Conservation (phyloP, 371 early-diverging fungal species). For the Mortierella sp. region DNA sequence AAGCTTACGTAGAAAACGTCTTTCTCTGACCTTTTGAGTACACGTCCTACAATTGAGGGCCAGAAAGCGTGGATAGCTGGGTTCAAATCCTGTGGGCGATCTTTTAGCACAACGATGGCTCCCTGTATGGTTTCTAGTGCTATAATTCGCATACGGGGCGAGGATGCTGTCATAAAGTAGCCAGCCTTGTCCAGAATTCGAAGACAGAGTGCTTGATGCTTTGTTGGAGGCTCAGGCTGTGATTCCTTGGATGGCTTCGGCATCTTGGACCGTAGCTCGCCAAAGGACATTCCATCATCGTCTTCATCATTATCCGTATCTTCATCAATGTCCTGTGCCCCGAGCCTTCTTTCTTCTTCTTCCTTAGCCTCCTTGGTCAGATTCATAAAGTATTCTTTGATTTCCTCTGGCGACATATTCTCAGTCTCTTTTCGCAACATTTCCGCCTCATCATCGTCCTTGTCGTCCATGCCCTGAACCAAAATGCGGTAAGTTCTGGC, state of each 20-base stretch:
- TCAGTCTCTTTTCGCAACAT: conserved; percentile 20
- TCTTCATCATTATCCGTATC: conserved; percentile 11
- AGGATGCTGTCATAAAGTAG: conserved; percentile 44
- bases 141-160: conserved; percentile 38
- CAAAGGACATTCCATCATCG: conserved; percentile 25
- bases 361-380: conserved; percentile 31
- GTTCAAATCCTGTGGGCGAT: conserved; percentile 41
- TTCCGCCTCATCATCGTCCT: background rate
- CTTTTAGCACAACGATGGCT: conserved; percentile 36
- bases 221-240: conserved; percentile 26
- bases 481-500: conserved; percentile 30
- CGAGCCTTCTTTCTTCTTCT: conserved; percentile 20
- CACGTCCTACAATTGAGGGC: conserved; percentile 45
- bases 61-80: conserved; percentile 45
- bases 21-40: conserved; percentile 32
- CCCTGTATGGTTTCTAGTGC: conserved; percentile 39
- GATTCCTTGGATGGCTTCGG: conserved; percentile 33
- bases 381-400: conserved; percentile 39
- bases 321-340: conserved; percentile 12
- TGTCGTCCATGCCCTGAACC: background rate
- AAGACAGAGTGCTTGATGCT: conserved; percentile 47
- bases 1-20: conserved; percentile 52
- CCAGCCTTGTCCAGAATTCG: conserved; percentile 52
- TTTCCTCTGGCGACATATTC: conserved; percentile 44
- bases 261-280: conserved; percentile 23